phyloP scores from a whole-genome alignment of 306 rosid genomes.

The Dalbergia oliveri region DNA sequence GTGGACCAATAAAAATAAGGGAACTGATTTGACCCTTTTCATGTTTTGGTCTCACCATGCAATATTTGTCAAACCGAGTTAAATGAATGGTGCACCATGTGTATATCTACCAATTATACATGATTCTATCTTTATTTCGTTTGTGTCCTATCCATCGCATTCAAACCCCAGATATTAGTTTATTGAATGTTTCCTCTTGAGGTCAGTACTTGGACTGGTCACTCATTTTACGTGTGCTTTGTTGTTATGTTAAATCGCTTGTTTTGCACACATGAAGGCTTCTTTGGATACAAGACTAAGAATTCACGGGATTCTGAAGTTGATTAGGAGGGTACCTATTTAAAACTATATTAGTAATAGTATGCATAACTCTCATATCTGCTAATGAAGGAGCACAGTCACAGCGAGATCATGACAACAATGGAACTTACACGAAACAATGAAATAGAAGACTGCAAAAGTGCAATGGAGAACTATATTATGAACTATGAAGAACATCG shows the following conservation, averaged over 20 bases:
- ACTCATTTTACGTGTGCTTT: not conserved
- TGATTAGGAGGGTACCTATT: not conserved
- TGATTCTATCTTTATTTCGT: too few relatives aligned
- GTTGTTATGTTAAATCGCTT: conserved; percentile 27
- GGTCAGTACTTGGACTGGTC: not conserved
- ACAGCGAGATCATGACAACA: too few relatives aligned
- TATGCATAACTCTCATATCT: too few relatives aligned
- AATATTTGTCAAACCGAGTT: not conserved
- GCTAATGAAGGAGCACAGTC: too few relatives aligned
- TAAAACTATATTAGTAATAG: too few relatives aligned
- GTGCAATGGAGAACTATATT: too few relatives aligned
- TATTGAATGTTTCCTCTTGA: not conserved
- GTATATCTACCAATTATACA: too few relatives aligned
- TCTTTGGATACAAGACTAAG: not conserved
- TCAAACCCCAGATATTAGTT: conserved; percentile 13
- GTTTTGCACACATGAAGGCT: not conserved
- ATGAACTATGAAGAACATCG: too few relatives aligned
- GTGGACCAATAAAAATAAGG: not conserved
- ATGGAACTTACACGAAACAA: too few relatives aligned
- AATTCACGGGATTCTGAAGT: not conserved
- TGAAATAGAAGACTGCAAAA: too few relatives aligned
- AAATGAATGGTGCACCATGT: not conserved
- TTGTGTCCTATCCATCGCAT: conserved; percentile 13
- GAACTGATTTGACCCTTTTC: not conserved
- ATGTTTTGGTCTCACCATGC: conserved; percentile 7